These are phyloP conservation scores for Fomitopsis schrenkii DNA, from an alignment of 1,284 basidiomycete genomes.

Conservation along the genomic window DNA sequence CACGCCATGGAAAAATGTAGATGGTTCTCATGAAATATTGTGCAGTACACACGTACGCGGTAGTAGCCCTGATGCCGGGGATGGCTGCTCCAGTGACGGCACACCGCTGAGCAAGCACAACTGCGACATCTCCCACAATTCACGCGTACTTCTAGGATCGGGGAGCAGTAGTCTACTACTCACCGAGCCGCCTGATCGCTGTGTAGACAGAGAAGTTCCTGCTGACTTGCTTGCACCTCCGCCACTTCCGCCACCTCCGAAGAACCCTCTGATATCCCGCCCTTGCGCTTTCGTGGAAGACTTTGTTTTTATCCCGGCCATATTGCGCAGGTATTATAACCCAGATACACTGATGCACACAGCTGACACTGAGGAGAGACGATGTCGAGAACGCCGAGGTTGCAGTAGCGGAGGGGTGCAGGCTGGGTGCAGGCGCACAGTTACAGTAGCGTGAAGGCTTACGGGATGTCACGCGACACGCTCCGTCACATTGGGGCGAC, in stretches of 20 bases:
- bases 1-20: too few relatives aligned
- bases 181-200: slow-evolving; percentile 9
- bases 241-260: slow-evolving; percentile 24
- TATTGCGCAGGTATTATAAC: background rate
- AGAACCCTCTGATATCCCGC: slow-evolving; percentile 43
- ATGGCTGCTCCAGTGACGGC: too few relatives aligned
- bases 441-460: background rate
- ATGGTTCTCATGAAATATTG: too few relatives aligned
- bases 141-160: too few relatives aligned
- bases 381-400: background rate
- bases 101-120: too few relatives aligned
- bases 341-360: too few relatives aligned
- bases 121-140: too few relatives aligned
- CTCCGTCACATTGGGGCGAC: background rate
- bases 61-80: too few relatives aligned
- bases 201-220: slow-evolving; percentile 11
- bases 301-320: slow-evolving; percentile 18
- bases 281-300: slow-evolving; percentile 24
- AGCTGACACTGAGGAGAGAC: background rate
- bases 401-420: background rate
- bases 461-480: background rate
- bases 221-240: slow-evolving; percentile 3
- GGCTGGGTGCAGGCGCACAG: too few relatives aligned
- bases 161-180: background rate
- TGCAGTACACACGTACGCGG: too few relatives aligned